Percentiles rank a stretch among this genome's conserved stretches.
Evolutionary conservation across 495 filamentous ascomycete species (phyloP).

Genomic region (Penicillium desertorum): DNA sequence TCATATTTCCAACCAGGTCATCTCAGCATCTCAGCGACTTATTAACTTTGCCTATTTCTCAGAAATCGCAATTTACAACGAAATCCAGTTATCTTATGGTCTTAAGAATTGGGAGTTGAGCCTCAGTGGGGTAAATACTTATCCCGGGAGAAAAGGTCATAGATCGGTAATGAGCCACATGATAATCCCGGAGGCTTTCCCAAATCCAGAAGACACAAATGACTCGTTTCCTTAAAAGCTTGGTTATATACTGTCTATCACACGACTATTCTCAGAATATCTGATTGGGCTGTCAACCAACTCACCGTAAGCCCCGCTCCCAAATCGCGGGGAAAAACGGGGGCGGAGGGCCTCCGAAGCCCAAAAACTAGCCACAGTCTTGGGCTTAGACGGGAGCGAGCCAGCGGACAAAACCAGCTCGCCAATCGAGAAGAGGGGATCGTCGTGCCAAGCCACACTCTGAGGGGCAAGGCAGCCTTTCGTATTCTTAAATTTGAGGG

Average conservation of each 20-base stretch:
- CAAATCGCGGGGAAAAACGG: constrained; percentile 1
- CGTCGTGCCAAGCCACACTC: constrained; percentile 25
- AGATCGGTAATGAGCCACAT: not conserved
- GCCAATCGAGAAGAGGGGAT: constrained; percentile 21
- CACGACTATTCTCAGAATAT: not conserved
- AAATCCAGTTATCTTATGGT: not conserved
- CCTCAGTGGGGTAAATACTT: not conserved
- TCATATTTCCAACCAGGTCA: not conserved
- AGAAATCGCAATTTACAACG: not conserved
- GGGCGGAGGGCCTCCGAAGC: not conserved
- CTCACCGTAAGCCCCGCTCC: constrained; percentile 1
- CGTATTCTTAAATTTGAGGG: constrained; percentile 1
- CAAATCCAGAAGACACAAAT: not conserved
- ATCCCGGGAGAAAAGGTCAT: not conserved
- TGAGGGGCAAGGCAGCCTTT: constrained; percentile 12
- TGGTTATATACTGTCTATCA: not conserved
- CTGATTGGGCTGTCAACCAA: not conserved
- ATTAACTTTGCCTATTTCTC: not conserved
- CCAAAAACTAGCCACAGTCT: not conserved
- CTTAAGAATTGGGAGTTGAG: not conserved
- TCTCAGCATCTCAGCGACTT: not conserved
- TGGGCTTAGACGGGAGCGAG: constrained; percentile 1
- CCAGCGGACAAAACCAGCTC: not conserved
- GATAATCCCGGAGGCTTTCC: not conserved
- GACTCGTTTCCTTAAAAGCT: not conserved